Base-by-base conservation (phyloP, 192 early-diverging fungal genomes). In the Backusella tarrabulga region DNA sequence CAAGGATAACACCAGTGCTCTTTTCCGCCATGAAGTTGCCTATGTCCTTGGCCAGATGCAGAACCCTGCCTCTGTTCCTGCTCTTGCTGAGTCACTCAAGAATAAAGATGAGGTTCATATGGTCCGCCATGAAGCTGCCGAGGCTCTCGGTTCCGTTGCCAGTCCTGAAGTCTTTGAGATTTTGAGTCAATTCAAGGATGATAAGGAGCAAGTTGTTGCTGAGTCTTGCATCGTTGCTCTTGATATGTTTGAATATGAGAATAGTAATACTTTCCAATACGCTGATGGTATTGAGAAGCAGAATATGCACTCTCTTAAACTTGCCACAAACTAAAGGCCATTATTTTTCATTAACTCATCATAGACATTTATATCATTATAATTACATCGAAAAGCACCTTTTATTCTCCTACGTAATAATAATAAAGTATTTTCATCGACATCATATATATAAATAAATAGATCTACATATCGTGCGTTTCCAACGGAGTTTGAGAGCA, bases 1-100 rank as follows among this genome's bases (percentile, higher is more conserved):
- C 60, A 87, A 90, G 50, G 94, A 92, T 23, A 87, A 89, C 34
- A 89, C 85, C 76, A 90, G 94, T 32, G 34, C 29, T 17, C 34
- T 35, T 68, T 99, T 99, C 86, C 85, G 97, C 70, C 97, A 99
- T 72, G 97, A 99, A 80, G 83, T 93, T 36, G 95, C 95, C 32
- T 99, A 95, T 82, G 93, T 99, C 21, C 98, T 99, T 89, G 97
- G 97, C 67, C 96, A 99, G 83, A 90, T 99, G 90, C 96, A 97
- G 87, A 94, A 96, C 75, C 92, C 92, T 38, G 96, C 93, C 4
- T 90, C 91, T 32, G 94, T 99, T 0, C 96, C 96, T 38, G 88
- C 94, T 11, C 86, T 99, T 50, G 86, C 91, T 7, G 88, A 92
- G 71, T 87, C 91, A 6, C 87, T 99, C 14, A 88, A 85, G 50